These are phyloP conservation scores for Colletotrichum sublineola DNA, from an alignment of 2,329 filamentous ascomycete genomes.

Conservation along the genomic window DNA sequence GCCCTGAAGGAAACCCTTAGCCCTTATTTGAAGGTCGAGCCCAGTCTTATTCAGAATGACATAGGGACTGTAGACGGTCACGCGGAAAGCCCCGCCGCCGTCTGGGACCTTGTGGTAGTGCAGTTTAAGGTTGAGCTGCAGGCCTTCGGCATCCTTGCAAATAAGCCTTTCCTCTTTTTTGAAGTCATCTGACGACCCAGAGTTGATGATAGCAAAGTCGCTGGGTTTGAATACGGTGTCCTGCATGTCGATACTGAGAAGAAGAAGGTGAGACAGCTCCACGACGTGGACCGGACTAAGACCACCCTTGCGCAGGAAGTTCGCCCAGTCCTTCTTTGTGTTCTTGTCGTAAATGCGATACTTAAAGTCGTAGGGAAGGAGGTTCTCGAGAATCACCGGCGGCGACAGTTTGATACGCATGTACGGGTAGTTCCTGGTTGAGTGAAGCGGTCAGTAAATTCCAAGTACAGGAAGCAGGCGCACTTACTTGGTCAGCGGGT, in stretches of 20 bases:
- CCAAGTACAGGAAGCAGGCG: background rate
- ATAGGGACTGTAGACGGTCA: constrained; percentile 95
- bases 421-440: constrained; percentile 82
- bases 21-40: constrained; percentile 86
- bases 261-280: constrained; percentile 90
- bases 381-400: constrained; percentile 92
- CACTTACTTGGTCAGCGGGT: constrained; percentile 80
- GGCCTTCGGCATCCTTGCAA: constrained; percentile 86
- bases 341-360: constrained; percentile 99
- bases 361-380: constrained; percentile 98
- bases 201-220: constrained; percentile 97
- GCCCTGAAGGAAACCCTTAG: constrained; percentile 88
- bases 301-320: constrained; percentile 95
- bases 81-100: constrained; percentile 94
- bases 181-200: constrained; percentile 89
- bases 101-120: constrained; percentile 93
- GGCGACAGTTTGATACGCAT: constrained; percentile 95
- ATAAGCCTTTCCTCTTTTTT: constrained; percentile 82
- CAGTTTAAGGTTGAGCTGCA: constrained; percentile 83
- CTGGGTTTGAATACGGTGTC: constrained; percentile 95
- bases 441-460: constrained; percentile 49
- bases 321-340: constrained; percentile 98
- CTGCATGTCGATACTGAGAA: constrained; percentile 96
- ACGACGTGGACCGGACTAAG: constrained; percentile 98
- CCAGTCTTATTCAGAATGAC: constrained; percentile 96